A percentile compares a stretch with the other conserved stretches of the same genome.
These are phyloP conservation scores for Dendrobium officinale DNA, from an alignment of 106 monocot species.

Conservation along the genomic window DNA sequence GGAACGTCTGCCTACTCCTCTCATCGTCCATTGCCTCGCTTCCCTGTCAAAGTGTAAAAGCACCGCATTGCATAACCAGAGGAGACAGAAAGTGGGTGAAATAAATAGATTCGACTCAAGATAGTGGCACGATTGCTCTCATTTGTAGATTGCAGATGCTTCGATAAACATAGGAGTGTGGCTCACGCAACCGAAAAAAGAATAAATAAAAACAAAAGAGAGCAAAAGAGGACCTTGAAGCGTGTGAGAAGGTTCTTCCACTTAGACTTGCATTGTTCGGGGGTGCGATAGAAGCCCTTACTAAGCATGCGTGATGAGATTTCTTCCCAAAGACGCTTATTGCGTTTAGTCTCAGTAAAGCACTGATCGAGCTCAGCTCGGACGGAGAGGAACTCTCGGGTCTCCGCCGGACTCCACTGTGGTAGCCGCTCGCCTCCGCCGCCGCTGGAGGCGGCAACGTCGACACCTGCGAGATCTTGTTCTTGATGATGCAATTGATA, in stretches of 20 bases:
- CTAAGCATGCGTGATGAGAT: conserved; percentile 41
- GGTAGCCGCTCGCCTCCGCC: conserved; percentile 30
- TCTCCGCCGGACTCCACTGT: conserved; percentile 74
- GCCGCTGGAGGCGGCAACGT: not conserved
- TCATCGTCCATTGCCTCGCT: conserved; percentile 39
- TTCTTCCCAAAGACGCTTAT: conserved; percentile 69
- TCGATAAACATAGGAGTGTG: not conserved
- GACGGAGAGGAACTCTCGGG: conserved; percentile 47
- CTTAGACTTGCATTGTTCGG: conserved; percentile 99
- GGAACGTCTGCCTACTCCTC: conserved; percentile 32
- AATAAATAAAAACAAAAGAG: not conserved
- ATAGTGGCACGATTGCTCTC: not conserved
- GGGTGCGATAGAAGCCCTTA: conserved; percentile 54
- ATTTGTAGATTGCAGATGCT: not conserved
- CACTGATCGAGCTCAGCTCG: conserved; percentile 52
- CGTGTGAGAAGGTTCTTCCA: conserved; percentile 97
- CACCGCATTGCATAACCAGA: not conserved
- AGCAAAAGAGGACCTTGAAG: conserved; percentile 55
- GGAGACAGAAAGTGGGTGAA: not conserved
- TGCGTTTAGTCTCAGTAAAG: conserved; percentile 76
- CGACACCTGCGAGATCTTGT: conserved; percentile 6
- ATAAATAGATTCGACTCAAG: not conserved
- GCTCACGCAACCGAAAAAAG: not conserved
- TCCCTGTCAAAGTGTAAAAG: conserved; percentile 21
- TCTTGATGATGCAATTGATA: conserved; percentile 16